Conservation (phyloP, 2,329 filamentous ascomycete species). For the Alternaria sp. region DNA sequence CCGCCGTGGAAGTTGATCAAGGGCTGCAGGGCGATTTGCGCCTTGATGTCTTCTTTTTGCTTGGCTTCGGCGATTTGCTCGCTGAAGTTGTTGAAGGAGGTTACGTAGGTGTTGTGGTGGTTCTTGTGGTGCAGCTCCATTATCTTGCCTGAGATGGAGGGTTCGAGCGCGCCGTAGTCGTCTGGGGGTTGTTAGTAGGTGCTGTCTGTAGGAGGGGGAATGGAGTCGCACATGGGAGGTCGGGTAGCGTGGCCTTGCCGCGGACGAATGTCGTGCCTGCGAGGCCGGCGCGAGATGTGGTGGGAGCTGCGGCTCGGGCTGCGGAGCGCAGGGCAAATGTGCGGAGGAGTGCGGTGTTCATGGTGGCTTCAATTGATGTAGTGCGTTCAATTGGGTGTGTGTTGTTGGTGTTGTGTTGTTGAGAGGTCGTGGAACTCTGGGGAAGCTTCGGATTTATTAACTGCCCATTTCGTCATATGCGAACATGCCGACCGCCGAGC, state of each 20-base stretch:
- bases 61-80: slow-evolving; percentile 71
- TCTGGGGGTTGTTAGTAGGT: slow-evolving; percentile 61
- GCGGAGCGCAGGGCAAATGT: slow-evolving; percentile 73
- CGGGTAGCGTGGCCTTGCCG: slow-evolving; percentile 90
- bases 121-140: slow-evolving; percentile 96
- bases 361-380: slow-evolving; percentile 52
- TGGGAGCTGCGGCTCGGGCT: slow-evolving; percentile 70
- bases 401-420: slow-evolving; percentile 2
- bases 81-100: slow-evolving; percentile 80
- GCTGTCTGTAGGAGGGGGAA: too few species aligned
- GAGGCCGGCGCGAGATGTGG: slow-evolving; percentile 67
- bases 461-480: slow-evolving; percentile 36
- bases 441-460: slow-evolving; percentile 22
- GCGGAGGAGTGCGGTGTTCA: slow-evolving; percentile 80
- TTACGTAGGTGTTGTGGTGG: slow-evolving; percentile 94
- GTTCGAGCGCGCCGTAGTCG: slow-evolving; percentile 95
- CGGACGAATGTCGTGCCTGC: slow-evolving; percentile 79
- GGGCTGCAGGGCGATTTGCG: slow-evolving; percentile 63
- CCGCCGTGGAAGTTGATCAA: slow-evolving; percentile 71
- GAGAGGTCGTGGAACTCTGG: slow-evolving; percentile 7
- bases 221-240: slow-evolving; percentile 71
- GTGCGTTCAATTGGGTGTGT: slow-evolving; percentile 29
- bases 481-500: slow-evolving; percentile 24
- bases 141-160: slow-evolving; percentile 82
- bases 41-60: slow-evolving; percentile 59